These are phyloP conservation scores for Gautieria morchelliformis DNA, from an alignment of 768 basidiomycete species.

Conservation along the genomic window DNA sequence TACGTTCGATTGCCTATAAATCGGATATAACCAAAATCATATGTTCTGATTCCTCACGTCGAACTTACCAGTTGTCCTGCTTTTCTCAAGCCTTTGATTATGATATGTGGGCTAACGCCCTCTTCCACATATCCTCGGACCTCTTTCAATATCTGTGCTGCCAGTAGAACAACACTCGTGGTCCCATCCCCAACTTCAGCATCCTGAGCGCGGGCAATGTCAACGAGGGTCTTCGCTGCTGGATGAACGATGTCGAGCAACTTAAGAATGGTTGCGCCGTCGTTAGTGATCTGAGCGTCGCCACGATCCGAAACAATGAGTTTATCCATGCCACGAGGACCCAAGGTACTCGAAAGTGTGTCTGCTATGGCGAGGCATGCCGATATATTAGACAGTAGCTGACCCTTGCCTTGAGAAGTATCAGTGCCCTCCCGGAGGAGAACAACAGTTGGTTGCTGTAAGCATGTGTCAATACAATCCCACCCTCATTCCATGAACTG, in stretches of 20 bases:
- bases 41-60: conserved; percentile 6
- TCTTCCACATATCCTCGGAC: conserved; percentile 88
- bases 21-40: background rate
- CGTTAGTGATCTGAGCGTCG: conserved; percentile 97
- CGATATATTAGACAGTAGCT: conserved; percentile 90
- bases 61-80: conserved; percentile 72
- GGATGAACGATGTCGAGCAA: conserved; percentile 97
- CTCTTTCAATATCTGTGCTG: conserved; percentile 92
- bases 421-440: conserved; percentile 95
- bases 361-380: conserved; percentile 91
- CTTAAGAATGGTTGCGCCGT: conserved; percentile 97
- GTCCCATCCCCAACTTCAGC: conserved; percentile 99
- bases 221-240: conserved; percentile 94
- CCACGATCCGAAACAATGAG: conserved; percentile 90
- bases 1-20: conserved; percentile 43
- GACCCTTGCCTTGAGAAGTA: conserved; percentile 87
- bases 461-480: background rate
- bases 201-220: conserved; percentile 96
- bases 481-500: conserved; percentile 6
- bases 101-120: conserved; percentile 93
- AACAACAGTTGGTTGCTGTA: conserved; percentile 93
- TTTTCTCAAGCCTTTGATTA: conserved; percentile 91
- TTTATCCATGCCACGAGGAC: conserved; percentile 98
- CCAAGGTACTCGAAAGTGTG: conserved; percentile 90
- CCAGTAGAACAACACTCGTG: conserved; percentile 89